Conservation (phyloP, 495 filamentous ascomycete species). For the Penicillium riverlandense region DNA sequence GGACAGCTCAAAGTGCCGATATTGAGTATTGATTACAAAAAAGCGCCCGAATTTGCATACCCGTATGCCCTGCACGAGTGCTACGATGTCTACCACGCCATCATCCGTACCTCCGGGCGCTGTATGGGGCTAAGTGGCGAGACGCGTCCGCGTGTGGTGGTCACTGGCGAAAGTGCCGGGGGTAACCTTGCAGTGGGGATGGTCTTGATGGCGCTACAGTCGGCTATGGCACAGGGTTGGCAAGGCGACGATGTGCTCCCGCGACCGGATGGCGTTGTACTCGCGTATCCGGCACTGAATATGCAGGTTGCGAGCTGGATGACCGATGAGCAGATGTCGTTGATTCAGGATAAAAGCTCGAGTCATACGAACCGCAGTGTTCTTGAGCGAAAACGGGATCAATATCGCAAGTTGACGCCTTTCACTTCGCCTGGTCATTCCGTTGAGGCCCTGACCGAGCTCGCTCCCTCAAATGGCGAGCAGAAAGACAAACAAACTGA, state of each 20-base stretch:
- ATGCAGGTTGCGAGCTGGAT: constrained; percentile 99
- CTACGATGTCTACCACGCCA: constrained; percentile 83
- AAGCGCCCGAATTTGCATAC: constrained; percentile 91
- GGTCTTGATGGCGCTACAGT: constrained; percentile 81
- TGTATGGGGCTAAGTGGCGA: constrained; percentile 79
- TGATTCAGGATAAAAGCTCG: constrained; percentile 77
- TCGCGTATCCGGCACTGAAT: constrained; percentile 86
- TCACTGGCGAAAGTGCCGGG: constrained; percentile 90
- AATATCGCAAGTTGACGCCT: constrained; percentile 54
- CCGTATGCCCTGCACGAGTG: constrained; percentile 94
- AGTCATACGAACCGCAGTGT: constrained; percentile 72
- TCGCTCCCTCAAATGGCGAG: constrained; percentile 24
- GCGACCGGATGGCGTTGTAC: constrained; percentile 68
- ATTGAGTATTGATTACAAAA: constrained; percentile 86
- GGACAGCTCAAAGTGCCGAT: constrained; percentile 77
- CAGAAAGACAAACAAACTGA: constrained; percentile 26
- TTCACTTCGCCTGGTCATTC: constrained; percentile 60
- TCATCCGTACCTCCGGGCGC: constrained; percentile 67
- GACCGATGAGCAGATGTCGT: constrained; percentile 92
- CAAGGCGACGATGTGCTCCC: constrained; percentile 58
- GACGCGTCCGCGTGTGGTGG: constrained; percentile 61
- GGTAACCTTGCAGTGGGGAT: constrained; percentile 82
- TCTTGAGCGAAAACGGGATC: constrained; percentile 68
- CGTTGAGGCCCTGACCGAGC: constrained; percentile 35
- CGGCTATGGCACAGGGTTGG: constrained; percentile 48